Evolutionary conservation across 169 alveolate species (phyloP).

Genomic region (Eimeria praecox): DNA sequence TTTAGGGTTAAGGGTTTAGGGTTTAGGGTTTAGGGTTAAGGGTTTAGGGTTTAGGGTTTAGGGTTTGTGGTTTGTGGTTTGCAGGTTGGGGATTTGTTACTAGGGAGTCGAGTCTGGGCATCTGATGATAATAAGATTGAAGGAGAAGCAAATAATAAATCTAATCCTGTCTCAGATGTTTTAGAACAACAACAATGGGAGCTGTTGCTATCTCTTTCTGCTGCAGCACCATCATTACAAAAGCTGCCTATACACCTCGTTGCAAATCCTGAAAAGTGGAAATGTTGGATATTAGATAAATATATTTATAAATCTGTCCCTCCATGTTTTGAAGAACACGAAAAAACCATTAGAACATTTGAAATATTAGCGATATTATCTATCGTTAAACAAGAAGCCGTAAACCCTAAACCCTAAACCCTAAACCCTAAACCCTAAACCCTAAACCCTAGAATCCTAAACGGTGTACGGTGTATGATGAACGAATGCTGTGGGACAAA

Average conservation of each 20-base stretch:
- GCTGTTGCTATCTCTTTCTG: neutral
- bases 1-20: conserved; percentile 40
- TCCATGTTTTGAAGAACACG: neutral
- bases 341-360: neutral
- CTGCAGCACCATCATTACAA: neutral
- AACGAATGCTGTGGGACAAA: too few relatives aligned
- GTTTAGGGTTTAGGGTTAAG: conserved; percentile 42
- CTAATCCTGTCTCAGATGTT: neutral
- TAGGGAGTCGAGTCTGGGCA: neutral
- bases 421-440: neutral
- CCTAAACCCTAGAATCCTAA: neutral
- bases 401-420: neutral
- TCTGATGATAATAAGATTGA: neutral
- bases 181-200: conserved; percentile 7
- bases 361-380: neutral
- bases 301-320: neutral
- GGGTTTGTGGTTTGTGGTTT: neutral
- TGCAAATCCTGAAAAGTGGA: neutral
- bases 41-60: neutral
- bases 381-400: neutral
- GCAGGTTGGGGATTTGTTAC: neutral
- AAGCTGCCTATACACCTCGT: neutral
- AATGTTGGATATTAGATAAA: neutral
- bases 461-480: too few relatives aligned
- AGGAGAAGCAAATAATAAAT: neutral